phyloP scores from a whole-genome alignment of 345 rosid species.

The Citrus trifoliata region DNA sequence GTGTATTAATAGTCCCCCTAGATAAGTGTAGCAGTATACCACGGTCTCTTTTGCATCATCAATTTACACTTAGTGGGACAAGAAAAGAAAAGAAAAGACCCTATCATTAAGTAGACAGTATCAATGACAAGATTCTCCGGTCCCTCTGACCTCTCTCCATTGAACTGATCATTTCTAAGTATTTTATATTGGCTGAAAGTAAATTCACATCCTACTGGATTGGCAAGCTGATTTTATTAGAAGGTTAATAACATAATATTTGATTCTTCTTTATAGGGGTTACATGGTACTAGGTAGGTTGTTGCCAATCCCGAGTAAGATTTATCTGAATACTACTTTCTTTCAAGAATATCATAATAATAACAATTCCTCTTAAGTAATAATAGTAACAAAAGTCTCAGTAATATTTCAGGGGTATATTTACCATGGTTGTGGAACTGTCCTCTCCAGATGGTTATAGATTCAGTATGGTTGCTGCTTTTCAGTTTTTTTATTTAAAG shows the following conservation, averaged over 20 bases:
- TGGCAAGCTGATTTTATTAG: background rate
- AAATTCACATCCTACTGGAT: conserved; percentile 2
- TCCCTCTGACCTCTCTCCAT: background rate
- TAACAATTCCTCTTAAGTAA: background rate
- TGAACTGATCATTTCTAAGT: background rate
- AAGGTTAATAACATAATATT: background rate
- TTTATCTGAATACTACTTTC: background rate
- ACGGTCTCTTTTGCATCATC: background rate
- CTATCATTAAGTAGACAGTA: background rate
- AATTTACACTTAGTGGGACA: background rate
- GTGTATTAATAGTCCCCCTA: conserved; percentile 4
- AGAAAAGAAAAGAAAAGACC: background rate
- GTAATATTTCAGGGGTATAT: background rate
- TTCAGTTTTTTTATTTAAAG: background rate
- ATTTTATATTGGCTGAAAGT: background rate
- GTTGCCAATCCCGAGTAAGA: background rate
- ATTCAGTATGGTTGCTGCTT: background rate
- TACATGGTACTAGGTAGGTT: conserved; percentile 1
- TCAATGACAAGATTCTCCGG: background rate
- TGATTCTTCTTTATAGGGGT: background rate
- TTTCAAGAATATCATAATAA: background rate
- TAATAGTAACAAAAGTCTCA: background rate
- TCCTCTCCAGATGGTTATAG: background rate
- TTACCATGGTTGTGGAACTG: background rate
- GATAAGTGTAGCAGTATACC: background rate